A percentile compares a stretch with the other conserved stretches of the same genome.
Conservation (phyloP, 441 rosid species). For the Aleurites moluccanus region DNA sequence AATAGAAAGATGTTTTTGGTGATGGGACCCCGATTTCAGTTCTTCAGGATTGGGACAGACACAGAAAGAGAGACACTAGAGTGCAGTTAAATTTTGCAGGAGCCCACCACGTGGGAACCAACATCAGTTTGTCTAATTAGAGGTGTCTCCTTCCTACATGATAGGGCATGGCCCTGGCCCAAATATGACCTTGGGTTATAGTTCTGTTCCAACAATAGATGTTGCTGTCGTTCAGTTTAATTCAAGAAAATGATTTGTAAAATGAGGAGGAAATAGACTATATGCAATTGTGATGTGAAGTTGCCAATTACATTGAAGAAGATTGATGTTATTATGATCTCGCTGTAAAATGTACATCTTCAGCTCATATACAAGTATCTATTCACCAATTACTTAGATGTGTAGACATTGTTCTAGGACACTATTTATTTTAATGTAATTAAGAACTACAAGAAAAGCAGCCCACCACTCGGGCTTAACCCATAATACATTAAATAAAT, state of each 20-base stretch:
- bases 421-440: not conserved
- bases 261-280: not conserved
- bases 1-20: not conserved
- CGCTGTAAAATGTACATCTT: not conserved
- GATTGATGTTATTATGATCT: not conserved
- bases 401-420: not conserved
- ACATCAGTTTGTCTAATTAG: slow-evolving; percentile 1
- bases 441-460: not conserved
- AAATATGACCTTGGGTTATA: not conserved
- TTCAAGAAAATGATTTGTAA: too few relatives aligned
- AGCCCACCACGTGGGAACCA: slow-evolving; percentile 33
- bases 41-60: not conserved
- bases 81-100: not conserved
- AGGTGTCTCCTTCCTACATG: not conserved
- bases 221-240: not conserved
- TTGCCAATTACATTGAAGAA: not conserved
- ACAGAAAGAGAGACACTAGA: not conserved
- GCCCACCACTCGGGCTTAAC: not conserved
- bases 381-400: not conserved
- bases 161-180: not conserved
- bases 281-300: not conserved
- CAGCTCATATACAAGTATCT: not conserved
- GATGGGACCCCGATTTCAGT: not conserved
- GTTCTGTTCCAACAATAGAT: not conserved
- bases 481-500: not conserved